These are phyloP conservation scores for Phialophora tarda DNA, from an alignment of 2,329 filamentous ascomycete genomes.

Conservation along the genomic window DNA sequence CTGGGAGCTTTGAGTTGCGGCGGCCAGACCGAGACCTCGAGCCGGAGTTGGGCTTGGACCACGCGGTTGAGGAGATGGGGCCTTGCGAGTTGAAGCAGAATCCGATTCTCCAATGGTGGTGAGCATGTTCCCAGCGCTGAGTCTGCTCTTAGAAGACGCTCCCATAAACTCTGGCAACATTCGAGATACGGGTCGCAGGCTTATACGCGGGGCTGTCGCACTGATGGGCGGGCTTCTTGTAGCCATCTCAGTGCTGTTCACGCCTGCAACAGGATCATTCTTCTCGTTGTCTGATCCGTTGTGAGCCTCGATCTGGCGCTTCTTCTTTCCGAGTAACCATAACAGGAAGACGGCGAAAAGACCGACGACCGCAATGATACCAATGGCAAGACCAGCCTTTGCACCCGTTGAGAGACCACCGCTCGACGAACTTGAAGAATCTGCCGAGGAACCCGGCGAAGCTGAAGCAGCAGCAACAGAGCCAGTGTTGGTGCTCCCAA, in stretches of 20 bases:
- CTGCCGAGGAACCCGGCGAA: conserved; percentile 25
- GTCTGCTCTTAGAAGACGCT: conserved; percentile 42
- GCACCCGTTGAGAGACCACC: conserved; percentile 52
- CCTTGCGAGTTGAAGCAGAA: conserved; percentile 22
- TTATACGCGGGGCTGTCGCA: conserved; percentile 74
- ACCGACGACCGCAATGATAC: conserved; percentile 73
- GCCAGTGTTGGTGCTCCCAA: conserved; percentile 21
- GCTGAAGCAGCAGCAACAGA: conserved; percentile 32
- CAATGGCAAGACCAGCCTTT: conserved; percentile 85
- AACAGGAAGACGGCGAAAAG: conserved; percentile 71
- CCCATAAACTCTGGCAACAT: conserved; percentile 72
- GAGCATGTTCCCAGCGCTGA: conserved; percentile 40
- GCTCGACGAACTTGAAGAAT: conserved; percentile 30
- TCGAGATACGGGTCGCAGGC: conserved; percentile 81
- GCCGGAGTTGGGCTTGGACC: conserved; percentile 21
- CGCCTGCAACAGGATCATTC: conserved; percentile 44
- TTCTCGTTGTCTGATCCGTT: conserved; percentile 68
- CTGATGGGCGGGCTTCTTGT: conserved; percentile 46
- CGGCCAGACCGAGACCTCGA: conserved; percentile 11
- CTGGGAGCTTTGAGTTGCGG: conserved; percentile 19
- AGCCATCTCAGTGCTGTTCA: conserved; percentile 45
- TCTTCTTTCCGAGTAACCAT: conserved; percentile 76
- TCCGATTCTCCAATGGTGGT: conserved; percentile 35
- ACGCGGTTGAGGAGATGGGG: conserved; percentile 30
- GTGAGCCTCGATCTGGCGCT: conserved; percentile 59